Percentiles rank a stretch among this genome's conserved stretches.
These are phyloP conservation scores for Hypoxylon fuscum DNA, from an alignment of 495 filamentous ascomycete genomes.

Conservation along the genomic window DNA sequence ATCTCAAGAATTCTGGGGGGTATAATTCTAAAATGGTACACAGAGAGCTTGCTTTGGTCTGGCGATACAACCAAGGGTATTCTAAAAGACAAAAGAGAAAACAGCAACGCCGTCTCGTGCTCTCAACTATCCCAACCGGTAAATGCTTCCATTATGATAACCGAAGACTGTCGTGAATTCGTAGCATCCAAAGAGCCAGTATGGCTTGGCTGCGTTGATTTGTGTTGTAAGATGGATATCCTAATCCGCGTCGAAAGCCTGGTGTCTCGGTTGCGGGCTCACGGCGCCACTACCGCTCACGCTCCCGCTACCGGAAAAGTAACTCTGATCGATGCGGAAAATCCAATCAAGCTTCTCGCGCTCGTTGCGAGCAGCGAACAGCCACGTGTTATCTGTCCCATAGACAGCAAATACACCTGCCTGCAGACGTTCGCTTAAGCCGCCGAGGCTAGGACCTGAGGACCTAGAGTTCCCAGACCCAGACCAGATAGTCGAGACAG, in stretches of 20 bases:
- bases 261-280: slow-evolving; percentile 41
- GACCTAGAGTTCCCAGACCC: slow-evolving; percentile 41
- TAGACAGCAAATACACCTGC: slow-evolving; percentile 92
- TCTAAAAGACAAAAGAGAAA: slow-evolving; percentile 27
- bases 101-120: slow-evolving; percentile 34
- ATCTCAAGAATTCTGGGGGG: slow-evolving; percentile 27
- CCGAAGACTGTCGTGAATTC: slow-evolving; percentile 35
- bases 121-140: slow-evolving; percentile 41
- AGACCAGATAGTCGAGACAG: slow-evolving; percentile 47
- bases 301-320: slow-evolving; percentile 42
- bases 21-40: slow-evolving; percentile 34
- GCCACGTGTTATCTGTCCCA: slow-evolving; percentile 89
- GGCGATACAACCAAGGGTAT: slow-evolving; percentile 31
- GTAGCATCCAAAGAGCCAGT: slow-evolving; percentile 30
- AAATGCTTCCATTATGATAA: slow-evolving; percentile 41
- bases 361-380: slow-evolving; percentile 89
- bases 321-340: slow-evolving; percentile 73
- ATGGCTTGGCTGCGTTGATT: slow-evolving; percentile 22
- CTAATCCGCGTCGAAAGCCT: slow-evolving; percentile 22
- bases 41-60: slow-evolving; percentile 13
- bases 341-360: slow-evolving; percentile 96
- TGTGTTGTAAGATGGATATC: slow-evolving; percentile 5
- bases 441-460: slow-evolving; percentile 47
- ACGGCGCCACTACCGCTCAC: slow-evolving; percentile 45
- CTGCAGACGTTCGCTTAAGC: slow-evolving; percentile 61